These are phyloP conservation scores for Dryas drummondii DNA, from an alignment of 306 rosid species.

Conservation along the genomic window DNA sequence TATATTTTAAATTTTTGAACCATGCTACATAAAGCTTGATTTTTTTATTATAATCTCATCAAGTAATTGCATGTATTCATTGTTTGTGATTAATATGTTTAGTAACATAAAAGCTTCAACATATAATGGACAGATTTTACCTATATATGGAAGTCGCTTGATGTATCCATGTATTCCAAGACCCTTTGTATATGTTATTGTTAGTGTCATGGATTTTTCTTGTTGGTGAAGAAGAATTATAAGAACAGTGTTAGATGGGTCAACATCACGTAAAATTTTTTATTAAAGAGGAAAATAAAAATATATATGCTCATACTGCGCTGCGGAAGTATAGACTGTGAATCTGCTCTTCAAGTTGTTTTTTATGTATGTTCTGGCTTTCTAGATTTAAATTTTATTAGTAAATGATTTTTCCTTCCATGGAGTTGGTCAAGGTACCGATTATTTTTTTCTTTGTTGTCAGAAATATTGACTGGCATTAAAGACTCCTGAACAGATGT, in stretches of 20 bases:
- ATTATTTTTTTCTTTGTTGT: not conserved
- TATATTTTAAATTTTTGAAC: not conserved
- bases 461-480: not conserved
- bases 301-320: not conserved
- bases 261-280: not conserved
- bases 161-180: not conserved
- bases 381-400: not conserved
- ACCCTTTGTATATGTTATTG: not conserved
- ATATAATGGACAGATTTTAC: too few relatives aligned
- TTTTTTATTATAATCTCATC: not conserved
- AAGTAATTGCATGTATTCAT: not conserved
- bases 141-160: not conserved
- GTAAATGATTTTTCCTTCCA: not conserved
- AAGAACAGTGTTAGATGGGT: not conserved
- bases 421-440: not conserved
- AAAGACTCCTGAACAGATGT: conserved; percentile 20
- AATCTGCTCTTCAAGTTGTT: not conserved
- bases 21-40: not conserved
- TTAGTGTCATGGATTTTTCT: not conserved
- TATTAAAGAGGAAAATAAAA: too few relatives aligned
- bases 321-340: not conserved
- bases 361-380: not conserved
- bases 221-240: not conserved
- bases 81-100: not conserved
- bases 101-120: not conserved